Percentiles rank a stretch among this genome's conserved stretches.
Conservation (phyloP, 345 rosid species). For the Hevea brasiliensis region DNA sequence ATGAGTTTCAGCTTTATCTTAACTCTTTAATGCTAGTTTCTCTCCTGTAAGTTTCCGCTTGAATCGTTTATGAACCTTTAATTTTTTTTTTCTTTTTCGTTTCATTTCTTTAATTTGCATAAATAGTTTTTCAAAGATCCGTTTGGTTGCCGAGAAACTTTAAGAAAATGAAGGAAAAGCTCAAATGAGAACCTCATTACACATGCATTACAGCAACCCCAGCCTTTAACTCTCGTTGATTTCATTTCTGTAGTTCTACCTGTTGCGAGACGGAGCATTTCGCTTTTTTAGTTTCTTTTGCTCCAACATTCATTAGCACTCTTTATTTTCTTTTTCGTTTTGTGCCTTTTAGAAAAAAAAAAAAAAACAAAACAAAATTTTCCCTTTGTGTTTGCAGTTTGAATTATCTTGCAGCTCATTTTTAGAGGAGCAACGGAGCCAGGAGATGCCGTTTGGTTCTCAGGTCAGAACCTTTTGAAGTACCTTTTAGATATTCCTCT, state of each 20-base stretch:
- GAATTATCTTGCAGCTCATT: background rate
- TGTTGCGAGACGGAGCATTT: background rate
- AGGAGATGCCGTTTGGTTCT: background rate
- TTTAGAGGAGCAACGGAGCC: background rate
- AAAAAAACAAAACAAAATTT: background rate
- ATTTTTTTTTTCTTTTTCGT: constrained; percentile 1
- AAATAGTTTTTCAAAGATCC: background rate
- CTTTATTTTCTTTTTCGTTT: background rate
- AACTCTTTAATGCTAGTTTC: constrained; percentile 18
- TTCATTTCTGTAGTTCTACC: background rate
- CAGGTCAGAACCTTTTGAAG: background rate
- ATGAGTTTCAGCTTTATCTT: constrained; percentile 12
- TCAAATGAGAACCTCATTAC: background rate
- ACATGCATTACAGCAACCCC: background rate
- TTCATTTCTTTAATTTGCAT: background rate
- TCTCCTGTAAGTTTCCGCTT: constrained; percentile 5
- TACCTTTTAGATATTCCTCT: background rate
- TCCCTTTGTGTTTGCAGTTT: background rate
- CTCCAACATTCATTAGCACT: background rate
- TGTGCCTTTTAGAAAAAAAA: background rate
- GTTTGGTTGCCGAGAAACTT: constrained; percentile 27
- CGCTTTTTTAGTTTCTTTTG: too few relatives aligned
- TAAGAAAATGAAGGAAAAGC: background rate
- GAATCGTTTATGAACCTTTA: background rate
- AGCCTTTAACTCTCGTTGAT: background rate